Base-by-base conservation (phyloP, 1,284 basidiomycete species). In the Naganishia liquefaciens region DNA sequence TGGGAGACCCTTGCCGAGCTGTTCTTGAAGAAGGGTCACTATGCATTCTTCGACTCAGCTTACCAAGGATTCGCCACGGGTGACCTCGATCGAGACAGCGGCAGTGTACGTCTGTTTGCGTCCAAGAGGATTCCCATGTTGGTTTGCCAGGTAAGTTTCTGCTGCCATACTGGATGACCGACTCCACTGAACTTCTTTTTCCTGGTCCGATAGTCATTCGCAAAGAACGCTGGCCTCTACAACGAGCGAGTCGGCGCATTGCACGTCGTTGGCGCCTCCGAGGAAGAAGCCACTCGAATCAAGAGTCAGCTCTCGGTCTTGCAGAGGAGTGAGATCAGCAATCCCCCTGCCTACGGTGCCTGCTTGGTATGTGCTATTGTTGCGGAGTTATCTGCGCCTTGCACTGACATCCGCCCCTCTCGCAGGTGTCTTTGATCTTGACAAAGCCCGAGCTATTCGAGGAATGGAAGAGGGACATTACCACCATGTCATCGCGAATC, bases 181-280 rank as follows among this genome's bases (percentile, higher is more conserved):
- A 30, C 21, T 21, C 37, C 10, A 37, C 30, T 44, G n/a, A 25
- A 23, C 13, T n/a, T 17, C 27, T 44, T 39, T 21, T 25, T n/a
- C 27, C 13, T 5, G 23, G 40, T 15, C 43, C 9, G 30, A 1
- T 39, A 67, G 63, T 68, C 67, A 15, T 96, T 94, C 79, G 92
- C 93, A 42, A 96, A 97, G 85, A 96, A 96, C 74, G 92, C 93
- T 11, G 94, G 94, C 7, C 76, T 97, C 76, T 97, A 97, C 75
- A 89, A 91, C 55, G 90, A 94, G 79, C 89, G 93, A 39, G 85
- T 92, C 62, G 92, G 93, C 25, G 90, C 89, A 40, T 80, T 96
- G 72, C 90, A 93, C 77, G 76, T 94, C 57, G 84, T 93, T 42
- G 81, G 85, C 3, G 76, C 82, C 47, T 81, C 80, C 70, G 79